A percentile compares a stretch with the other conserved stretches of the same genome.
Conservation (phyloP, 192 early-diverging fungal genomes). For the Thoreauomyces humboldtii region DNA sequence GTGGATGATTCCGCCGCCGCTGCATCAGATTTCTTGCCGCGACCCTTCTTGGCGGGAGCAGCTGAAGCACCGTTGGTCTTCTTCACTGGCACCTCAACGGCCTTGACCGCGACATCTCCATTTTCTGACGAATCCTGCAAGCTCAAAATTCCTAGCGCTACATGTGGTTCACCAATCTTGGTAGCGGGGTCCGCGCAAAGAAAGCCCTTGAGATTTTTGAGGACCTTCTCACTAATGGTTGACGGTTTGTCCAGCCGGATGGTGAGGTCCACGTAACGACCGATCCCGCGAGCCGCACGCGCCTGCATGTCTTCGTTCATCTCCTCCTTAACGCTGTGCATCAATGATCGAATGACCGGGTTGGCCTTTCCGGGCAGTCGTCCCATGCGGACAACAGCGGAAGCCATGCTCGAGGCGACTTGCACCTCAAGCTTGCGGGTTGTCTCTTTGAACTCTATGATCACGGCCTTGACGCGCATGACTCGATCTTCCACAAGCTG, state of each 20-base stretch:
- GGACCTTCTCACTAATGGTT: constrained; percentile 72
- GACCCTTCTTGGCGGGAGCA: constrained; percentile 3
- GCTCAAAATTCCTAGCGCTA: constrained; percentile 21
- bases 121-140: background rate
- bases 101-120: background rate
- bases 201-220: constrained; percentile 82
- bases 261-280: constrained; percentile 60
- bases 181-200: constrained; percentile 74
- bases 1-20: background rate
- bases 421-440: constrained; percentile 60
- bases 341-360: constrained; percentile 79
- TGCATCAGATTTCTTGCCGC: background rate
- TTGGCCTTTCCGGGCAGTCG: constrained; percentile 79
- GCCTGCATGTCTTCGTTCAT: constrained; percentile 51
- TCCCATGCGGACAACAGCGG: constrained; percentile 76
- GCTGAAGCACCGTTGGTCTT: background rate
- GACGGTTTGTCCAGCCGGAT: constrained; percentile 42
- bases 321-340: constrained; percentile 79
- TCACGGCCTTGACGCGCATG: constrained; percentile 59
- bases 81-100: background rate
- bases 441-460: constrained; percentile 55
- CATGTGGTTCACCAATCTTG: constrained; percentile 1
- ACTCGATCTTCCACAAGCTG: constrained; percentile 25
- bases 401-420: constrained; percentile 71
- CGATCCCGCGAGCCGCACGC: constrained; percentile 54